These are phyloP conservation scores for Paramecium tetraurelia DNA, from an alignment of 73 alveolate genomes.

Conservation along the genomic window DNA sequence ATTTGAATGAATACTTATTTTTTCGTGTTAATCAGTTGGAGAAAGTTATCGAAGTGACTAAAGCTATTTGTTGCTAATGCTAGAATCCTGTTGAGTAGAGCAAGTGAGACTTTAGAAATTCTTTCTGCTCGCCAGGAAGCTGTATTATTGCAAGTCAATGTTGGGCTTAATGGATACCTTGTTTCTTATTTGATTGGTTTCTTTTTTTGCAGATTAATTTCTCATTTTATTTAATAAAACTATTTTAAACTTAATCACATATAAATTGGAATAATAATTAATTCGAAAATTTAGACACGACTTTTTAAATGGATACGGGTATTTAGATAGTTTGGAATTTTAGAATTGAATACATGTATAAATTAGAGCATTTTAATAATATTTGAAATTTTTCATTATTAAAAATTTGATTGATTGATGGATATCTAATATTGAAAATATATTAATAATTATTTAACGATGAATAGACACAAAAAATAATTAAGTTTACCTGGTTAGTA, in stretches of 20 bases:
- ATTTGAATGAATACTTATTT: background rate
- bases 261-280: background rate
- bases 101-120: background rate
- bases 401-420: background rate
- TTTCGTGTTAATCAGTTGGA: background rate
- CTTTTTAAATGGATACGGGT: background rate
- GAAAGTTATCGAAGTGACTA: background rate
- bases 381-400: background rate
- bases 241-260: background rate
- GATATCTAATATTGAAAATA: background rate
- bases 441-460: background rate
- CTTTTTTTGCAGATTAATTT: background rate
- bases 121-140: background rate
- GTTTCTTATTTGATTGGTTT: background rate
- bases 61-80: background rate
- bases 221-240: background rate
- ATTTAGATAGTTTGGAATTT: too few species aligned
- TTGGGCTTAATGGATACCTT: background rate
- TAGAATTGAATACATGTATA: background rate
- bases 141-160: background rate
- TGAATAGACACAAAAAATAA: background rate
- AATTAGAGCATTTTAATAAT: background rate
- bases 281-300: background rate
- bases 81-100: background rate
- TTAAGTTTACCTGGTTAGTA: background rate